Conservation (phyloP, 2,329 filamentous ascomycete species). For the Trichoderma brevicompactum region DNA sequence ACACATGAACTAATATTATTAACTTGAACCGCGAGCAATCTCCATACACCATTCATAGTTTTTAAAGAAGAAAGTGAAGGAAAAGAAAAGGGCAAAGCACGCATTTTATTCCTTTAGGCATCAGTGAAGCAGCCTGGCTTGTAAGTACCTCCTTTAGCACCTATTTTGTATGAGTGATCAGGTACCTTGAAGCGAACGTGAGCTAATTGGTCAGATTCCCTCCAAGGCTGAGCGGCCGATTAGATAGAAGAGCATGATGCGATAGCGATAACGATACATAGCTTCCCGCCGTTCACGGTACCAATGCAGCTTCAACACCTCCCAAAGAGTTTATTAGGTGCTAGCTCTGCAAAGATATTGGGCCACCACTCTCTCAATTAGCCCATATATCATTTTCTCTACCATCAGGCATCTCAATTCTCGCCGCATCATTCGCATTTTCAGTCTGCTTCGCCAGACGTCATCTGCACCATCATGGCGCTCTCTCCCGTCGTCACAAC, state of each 20-base stretch:
- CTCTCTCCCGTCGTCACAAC: slow-evolving; percentile 51
- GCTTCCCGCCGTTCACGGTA: background rate
- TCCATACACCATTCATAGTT: too few relatives aligned
- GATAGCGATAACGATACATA: slow-evolving; percentile 7
- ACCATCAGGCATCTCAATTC: background rate
- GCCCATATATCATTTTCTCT: background rate
- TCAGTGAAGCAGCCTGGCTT: background rate
- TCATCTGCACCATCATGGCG: slow-evolving; percentile 45
- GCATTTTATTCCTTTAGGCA: background rate
- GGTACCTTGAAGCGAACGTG: background rate
- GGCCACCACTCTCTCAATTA: background rate
- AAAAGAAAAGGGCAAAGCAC: background rate
- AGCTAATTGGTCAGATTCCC: background rate
- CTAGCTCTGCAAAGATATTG: background rate
- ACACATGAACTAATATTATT: too few relatives aligned
- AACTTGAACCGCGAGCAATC: too few relatives aligned
- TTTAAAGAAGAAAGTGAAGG: too few relatives aligned
- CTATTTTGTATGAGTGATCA: background rate
- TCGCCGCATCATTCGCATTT: background rate
- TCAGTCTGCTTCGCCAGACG: background rate
- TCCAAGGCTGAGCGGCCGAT: background rate
- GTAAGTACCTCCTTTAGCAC: background rate
- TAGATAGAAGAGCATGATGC: slow-evolving; percentile 3
- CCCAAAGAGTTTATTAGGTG: background rate
- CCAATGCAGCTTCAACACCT: slow-evolving; percentile 6